These are phyloP conservation scores for Cercophora scortea DNA, from an alignment of 495 filamentous ascomycete species.

Conservation along the genomic window DNA sequence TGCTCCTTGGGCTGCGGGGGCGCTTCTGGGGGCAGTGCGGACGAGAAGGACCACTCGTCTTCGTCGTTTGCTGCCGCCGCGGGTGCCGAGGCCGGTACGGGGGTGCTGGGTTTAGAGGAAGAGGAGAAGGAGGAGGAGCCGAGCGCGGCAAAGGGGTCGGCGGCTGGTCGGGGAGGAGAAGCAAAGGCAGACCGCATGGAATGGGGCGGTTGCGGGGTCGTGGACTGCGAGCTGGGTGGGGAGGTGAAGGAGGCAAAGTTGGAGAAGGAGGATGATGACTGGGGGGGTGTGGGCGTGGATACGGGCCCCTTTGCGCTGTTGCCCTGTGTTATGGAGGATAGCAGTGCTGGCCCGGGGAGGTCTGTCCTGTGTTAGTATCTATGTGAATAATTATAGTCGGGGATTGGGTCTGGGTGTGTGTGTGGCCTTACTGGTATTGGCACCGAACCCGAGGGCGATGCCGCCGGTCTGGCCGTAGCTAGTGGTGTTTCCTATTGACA, in stretches of 20 bases:
- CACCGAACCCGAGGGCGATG: constrained; percentile 78
- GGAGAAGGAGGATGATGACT: constrained; percentile 40
- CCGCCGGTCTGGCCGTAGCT: constrained; percentile 65
- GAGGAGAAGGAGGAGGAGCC: constrained; percentile 27
- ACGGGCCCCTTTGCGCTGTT: constrained; percentile 41
- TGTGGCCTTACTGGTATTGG: constrained; percentile 48
- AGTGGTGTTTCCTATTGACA: constrained; percentile 40
- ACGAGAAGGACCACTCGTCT: constrained; percentile 93
- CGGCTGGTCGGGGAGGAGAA: constrained; percentile 32
- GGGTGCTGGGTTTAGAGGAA: no score
- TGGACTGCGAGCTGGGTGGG: constrained; percentile 30
- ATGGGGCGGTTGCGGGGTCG: constrained; percentile 38
- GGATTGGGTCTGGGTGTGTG: not conserved
- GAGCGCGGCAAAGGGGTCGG: constrained; percentile 67
- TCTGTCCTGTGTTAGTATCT: constrained; percentile 26
- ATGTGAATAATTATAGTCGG: no score
- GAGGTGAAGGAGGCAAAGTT: constrained; percentile 51
- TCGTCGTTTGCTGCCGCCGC: constrained; percentile 46
- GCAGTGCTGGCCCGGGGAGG: constrained; percentile 54
- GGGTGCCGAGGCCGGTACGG: constrained; percentile 3
- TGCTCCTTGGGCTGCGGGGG: constrained; percentile 36
- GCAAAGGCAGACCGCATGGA: constrained; percentile 27
- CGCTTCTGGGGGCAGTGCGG: constrained; percentile 65
- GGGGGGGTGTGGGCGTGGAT: constrained; percentile 29
- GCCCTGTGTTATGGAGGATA: constrained; percentile 55